Evolutionary conservation across 768 basidiomycete genomes (phyloP).

Genomic region (Obba rivulosa): DNA sequence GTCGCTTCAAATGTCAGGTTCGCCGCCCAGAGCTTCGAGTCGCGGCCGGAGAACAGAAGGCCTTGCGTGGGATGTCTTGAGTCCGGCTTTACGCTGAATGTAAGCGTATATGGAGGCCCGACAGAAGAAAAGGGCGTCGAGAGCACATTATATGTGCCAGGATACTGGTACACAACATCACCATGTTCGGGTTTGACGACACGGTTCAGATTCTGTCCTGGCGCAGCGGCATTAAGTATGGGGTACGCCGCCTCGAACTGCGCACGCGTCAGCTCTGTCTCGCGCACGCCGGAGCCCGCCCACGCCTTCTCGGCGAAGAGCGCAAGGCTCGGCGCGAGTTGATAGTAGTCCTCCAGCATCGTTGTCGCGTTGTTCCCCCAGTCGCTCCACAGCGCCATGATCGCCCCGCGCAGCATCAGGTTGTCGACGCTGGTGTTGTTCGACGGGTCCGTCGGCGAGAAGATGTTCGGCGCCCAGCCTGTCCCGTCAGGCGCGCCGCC

Average conservation of each 20-base stretch:
- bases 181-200: slow-evolving; percentile 25
- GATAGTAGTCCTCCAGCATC: slow-evolving; percentile 38
- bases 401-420: slow-evolving; percentile 17
- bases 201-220: slow-evolving; percentile 40
- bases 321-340: slow-evolving; percentile 35
- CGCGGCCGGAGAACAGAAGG: slow-evolving; percentile 30
- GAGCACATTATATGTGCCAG: slow-evolving; percentile 9
- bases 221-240: slow-evolving; percentile 32
- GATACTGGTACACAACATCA: slow-evolving; percentile 26
- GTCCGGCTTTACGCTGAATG: slow-evolving; percentile 32
- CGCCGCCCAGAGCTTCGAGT: slow-evolving; percentile 30
- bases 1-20: slow-evolving; percentile 37
- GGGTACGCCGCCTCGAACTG: slow-evolving; percentile 34
- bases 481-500: slow-evolving; percentile 19
- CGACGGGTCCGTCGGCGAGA: slow-evolving; percentile 15
- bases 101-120: slow-evolving; percentile 39
- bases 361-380: slow-evolving; percentile 44
- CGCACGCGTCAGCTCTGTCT: slow-evolving; percentile 26
- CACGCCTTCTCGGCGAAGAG: slow-evolving; percentile 39
- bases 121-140: slow-evolving; percentile 31
- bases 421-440: slow-evolving; percentile 21
- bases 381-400: slow-evolving; percentile 30
- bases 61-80: slow-evolving; percentile 10
- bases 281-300: slow-evolving; percentile 34
- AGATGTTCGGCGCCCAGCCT: slow-evolving; percentile 23